Base-by-base conservation (phyloP, 2,329 filamentous ascomycete species). In the Parafenestella ontariensis region DNA sequence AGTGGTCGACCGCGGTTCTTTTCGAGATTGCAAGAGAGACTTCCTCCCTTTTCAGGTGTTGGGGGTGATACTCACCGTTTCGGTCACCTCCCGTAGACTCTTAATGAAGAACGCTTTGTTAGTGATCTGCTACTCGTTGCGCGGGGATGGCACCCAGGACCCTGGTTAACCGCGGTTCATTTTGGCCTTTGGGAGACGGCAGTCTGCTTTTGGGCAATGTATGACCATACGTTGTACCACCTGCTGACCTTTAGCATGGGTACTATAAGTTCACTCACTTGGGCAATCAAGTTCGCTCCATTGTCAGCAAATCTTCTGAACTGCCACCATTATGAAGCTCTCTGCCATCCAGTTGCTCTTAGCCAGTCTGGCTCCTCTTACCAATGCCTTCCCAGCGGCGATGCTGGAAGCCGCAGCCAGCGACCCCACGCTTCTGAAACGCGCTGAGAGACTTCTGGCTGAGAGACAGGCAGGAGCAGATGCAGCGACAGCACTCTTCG, bases 361-460 rank as follows among this genome's bases (percentile, higher is more conserved):
- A 8, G 37, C 37, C 11, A 43, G 56, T 28, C 40, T 50, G 45
- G 53, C 47, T 26, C 58, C 61, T 2, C 24, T 66, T 2, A 49
- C 50, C 18, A 59, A 46, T 49, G 65, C 65, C 13, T 68, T 65
- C 26, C 65, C 65, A 24, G 56, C 63, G 3, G 61, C 61, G 23
- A 65, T 68, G 26, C 46, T 62, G 10, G 63, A 66, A 24, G 65
- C 61, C 36, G 64, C 61, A n/a, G 62, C 54, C 18, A 44, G 45
- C 17, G 65, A 68, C 23, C 63, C 63, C 2, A 47, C 46, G 2
- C 28, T 66, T 6, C 43, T 59, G 11, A 54, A 56, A 46, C 63
- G 62, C 23, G 65, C 63, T 13, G 57, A 56, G 23, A 61, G 50
- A 40, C 26, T 50, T 18, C 51, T 68, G 2, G 50, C 56, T 7